Evolutionary conservation across 768 basidiomycete genomes (phyloP), one percentile per base, ranked within the genome.

Genomic region (Lentinula boryana): DNA sequence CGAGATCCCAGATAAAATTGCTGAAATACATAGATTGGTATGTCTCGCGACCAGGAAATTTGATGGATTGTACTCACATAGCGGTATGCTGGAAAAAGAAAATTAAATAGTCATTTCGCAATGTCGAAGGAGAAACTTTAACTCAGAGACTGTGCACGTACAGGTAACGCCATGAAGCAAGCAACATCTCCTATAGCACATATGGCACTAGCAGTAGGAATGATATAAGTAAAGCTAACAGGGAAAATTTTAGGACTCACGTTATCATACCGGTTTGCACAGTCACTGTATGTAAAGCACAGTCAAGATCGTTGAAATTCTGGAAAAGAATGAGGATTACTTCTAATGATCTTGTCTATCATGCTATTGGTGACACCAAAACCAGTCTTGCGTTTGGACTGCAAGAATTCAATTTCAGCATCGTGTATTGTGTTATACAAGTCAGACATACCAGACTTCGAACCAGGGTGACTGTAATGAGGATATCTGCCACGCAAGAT

Each of bases 1-100:
- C 71, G 21, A 82, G 69, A 62, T 81, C 80, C 76, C 77, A 82
- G 8, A 80, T 61, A 64, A 82, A 82, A 64, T 81, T 82, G 27
- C 79, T 78, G 51, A 1, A 49, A 38, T 7, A 2, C 12, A 16
- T 21, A 1, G 9, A 1, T 6, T 18, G n/a, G 5, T 44, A 21
- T 8, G 18, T 48, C 21, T 18, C 1, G 46, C 41, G 41, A 16
- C 4, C 15, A 12, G 1, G 3, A 43, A n/a, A 43, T n/a, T n/a
- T 3, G 21, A 18, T 0, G 3, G 21, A 21, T 1, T 5, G 33
- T 9, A 69, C 78, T 68, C 64, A 80, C 78, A 80, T 64, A 18
- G 78, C 77, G 6, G 78, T 78, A 56, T 72, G 75, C 79, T 80
- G 7, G 36, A 7, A 8, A 50, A 16, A 16, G 27, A 27, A 27